phyloP scores from a whole-genome alignment of 768 basidiomycete species.

The Exsudoporus frostii region DNA sequence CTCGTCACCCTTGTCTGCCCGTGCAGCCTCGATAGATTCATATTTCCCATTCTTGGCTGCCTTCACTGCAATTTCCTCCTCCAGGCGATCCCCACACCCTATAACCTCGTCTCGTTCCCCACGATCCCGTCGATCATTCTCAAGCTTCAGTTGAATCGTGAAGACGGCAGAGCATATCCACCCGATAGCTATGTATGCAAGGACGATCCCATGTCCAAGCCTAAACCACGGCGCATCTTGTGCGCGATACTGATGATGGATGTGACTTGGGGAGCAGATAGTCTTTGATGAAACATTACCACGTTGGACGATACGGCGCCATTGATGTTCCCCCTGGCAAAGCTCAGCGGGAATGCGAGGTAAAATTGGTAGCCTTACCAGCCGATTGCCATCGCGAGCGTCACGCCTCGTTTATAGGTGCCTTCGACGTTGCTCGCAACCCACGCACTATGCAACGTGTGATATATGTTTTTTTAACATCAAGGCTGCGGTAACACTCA shows the following conservation, averaged over 20 bases:
- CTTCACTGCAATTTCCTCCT: conserved; percentile 29
- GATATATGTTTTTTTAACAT: background rate
- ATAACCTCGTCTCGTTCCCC: conserved; percentile 70
- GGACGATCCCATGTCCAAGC: conserved; percentile 64
- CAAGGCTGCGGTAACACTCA: conserved; percentile 27
- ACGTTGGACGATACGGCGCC: conserved; percentile 67
- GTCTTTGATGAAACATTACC: conserved; percentile 37
- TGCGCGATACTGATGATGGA: conserved; percentile 53
- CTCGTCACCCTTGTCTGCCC: conserved; percentile 57
- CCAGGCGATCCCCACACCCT: conserved; percentile 41
- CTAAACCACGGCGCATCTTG: conserved; percentile 64
- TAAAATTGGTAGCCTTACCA: conserved; percentile 26
- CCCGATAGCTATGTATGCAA: conserved; percentile 68
- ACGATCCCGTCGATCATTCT: conserved; percentile 61
- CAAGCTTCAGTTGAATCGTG: conserved; percentile 46
- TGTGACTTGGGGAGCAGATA: background rate
- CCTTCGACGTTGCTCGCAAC: conserved; percentile 72
- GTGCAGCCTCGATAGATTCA: conserved; percentile 53
- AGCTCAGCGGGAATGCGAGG: conserved; percentile 16
- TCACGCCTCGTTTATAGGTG: conserved; percentile 68
- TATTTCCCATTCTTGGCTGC: conserved; percentile 51
- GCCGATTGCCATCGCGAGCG: conserved; percentile 68
- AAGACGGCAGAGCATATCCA: conserved; percentile 51
- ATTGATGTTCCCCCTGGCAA: conserved; percentile 55
- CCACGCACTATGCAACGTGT: conserved; percentile 51